Conservation (phyloP, 306 rosid genomes). For the Cicer chorassanicum region DNA sequence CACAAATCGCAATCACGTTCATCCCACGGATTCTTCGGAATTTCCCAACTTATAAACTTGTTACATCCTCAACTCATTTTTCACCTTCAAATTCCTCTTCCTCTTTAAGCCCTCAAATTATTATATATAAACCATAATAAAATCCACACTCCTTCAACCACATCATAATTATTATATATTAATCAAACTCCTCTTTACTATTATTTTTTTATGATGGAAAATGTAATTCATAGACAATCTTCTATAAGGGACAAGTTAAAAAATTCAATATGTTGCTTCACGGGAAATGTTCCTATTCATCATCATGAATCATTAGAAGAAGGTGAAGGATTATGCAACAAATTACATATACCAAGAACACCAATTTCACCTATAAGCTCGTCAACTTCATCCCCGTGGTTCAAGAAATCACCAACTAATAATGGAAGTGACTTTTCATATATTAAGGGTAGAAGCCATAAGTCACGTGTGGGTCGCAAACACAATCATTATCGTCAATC, state of each 20-base stretch:
- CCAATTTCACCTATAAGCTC: slow-evolving; percentile 21
- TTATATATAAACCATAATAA: slow-evolving; percentile 9
- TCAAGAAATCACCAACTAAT: slow-evolving; percentile 30
- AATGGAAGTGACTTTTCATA: background rate
- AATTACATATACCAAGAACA: slow-evolving; percentile 17
- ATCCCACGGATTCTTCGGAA: slow-evolving; percentile 45
- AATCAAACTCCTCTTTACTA: background rate
- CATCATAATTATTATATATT: background rate
- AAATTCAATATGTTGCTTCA: slow-evolving; percentile 49
- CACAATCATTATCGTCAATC: slow-evolving; percentile 19
- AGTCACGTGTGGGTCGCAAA: slow-evolving; percentile 2
- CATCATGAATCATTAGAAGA: background rate
- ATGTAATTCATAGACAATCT: slow-evolving; percentile 13
- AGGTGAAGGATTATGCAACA: slow-evolving; percentile 27
- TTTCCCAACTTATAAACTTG: slow-evolving; percentile 35
- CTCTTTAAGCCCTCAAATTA: background rate
- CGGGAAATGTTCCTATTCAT: background rate
- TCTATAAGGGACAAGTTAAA: slow-evolving; percentile 43
- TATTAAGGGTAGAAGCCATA: slow-evolving; percentile 11
- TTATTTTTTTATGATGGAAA: background rate
- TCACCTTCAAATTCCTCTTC: background rate
- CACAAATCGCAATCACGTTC: slow-evolving; percentile 51
- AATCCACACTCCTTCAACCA: background rate
- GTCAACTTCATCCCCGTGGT: background rate
- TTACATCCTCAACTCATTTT: background rate